Evolutionary conservation across 2,329 filamentous ascomycete species (phyloP).

Genomic region (Penicillium aurantiogriseum): DNA sequence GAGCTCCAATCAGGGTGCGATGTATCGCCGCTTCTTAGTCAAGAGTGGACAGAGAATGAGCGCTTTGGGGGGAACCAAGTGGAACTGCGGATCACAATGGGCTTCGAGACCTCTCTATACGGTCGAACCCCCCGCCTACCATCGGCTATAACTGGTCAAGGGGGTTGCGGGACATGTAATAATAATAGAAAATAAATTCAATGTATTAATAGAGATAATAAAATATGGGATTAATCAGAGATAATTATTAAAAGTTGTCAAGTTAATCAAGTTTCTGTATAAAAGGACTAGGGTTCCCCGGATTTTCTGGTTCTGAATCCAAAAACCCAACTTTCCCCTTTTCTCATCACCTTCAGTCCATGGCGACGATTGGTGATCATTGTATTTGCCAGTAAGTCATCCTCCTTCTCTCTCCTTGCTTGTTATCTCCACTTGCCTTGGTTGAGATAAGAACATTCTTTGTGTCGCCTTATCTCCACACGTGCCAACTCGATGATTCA

Average conservation of each 20-base stretch:
- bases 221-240: neutral
- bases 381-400: conserved; percentile 3
- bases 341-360: conserved; percentile 16
- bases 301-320: conserved; percentile 14
- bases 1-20: conserved; percentile 17
- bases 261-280: conserved; percentile 6
- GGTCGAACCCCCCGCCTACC: conserved; percentile 17
- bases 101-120: conserved; percentile 20
- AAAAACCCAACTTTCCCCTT: neutral
- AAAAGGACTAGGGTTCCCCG: conserved; percentile 22
- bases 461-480: conserved; percentile 11
- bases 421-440: conserved; percentile 10
- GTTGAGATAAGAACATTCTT: conserved; percentile 17
- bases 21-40: conserved; percentile 25
- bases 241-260: neutral
- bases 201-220: neutral
- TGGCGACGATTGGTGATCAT: conserved; percentile 24
- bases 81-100: conserved; percentile 15
- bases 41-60: conserved; percentile 19
- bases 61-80: conserved; percentile 7
- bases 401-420: conserved; percentile 10
- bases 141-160: conserved; percentile 23
- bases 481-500: conserved; percentile 8
- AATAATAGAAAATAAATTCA: neutral
- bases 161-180: neutral